Base-by-base conservation (phyloP, 1,284 basidiomycete species). In the Psilocybe mexicana region DNA sequence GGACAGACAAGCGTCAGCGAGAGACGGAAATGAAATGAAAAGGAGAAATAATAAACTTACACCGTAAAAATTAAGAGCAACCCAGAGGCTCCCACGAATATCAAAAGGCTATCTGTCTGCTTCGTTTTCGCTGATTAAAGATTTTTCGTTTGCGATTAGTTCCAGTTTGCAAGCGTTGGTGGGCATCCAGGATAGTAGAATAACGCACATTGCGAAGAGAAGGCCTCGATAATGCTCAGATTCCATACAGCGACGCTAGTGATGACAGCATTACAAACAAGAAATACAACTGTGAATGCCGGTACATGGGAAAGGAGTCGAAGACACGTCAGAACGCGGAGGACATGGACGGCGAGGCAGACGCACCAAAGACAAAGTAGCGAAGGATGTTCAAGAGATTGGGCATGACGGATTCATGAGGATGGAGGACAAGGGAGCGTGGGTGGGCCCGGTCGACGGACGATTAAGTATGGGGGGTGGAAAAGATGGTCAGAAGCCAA, bases 201-300 rank as follows among this genome's bases (percentile, higher is more conserved):
- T 52, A 23, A 73, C 79, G 54, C 61, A 80, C 80, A 66, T 57
- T 72, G 66, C 61, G 64, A 67, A 55, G 64, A 65, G 55, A 68
- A 61, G 28, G 69, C 60, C 54, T 75, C 70, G 26, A 77, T 70
- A 64, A 88, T 73, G 64, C 79, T 80, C 36, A 84, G 67, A 72
- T 90, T 89, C 88, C 88, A 90, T 33, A 85, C 85, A 56, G 86
- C 83, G 33, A 85, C 77, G 64, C 83, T 86, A 63, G 83, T 82
- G 60, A 84, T 78, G 64, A 88, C 76, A 49, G 87, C 84, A 75
- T 82, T 87, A 72, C 81, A 88, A 61, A 84, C 68, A 63, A 86
- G 78, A 69, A 88, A 84, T 54, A 85, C 62, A 65, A 74, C 89
- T 91, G 62, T 5, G 26, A 33, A 33, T 33, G 30, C 30, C 11